A percentile compares a stretch with the other conserved stretches of the same genome.
phyloP scores from a whole-genome alignment of 78 protist species.

The Trichosphaerium sp. region DNA sequence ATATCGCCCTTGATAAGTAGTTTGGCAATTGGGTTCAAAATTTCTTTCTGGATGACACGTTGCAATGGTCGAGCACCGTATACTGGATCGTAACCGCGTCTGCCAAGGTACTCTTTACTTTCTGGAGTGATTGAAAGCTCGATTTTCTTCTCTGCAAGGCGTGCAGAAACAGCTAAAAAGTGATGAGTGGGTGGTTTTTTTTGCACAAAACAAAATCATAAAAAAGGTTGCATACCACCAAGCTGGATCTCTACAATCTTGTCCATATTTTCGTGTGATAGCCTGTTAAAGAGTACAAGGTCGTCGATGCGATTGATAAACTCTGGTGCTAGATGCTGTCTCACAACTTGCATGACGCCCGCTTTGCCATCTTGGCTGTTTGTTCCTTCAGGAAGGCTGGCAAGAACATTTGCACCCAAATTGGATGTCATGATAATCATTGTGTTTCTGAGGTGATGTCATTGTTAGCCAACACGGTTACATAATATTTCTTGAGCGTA shows the following conservation, averaged over 20 bases:
- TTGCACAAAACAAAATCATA: no score
- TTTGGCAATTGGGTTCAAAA: slow-evolving; percentile 23
- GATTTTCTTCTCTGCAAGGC: slow-evolving; percentile 10
- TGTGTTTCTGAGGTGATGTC: slow-evolving; percentile 26
- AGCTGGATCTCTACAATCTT: slow-evolving; percentile 16
- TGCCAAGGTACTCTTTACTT: slow-evolving; percentile 1
- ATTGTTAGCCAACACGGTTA: no score
- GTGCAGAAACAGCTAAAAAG: no score
- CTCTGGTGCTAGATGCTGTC: slow-evolving; percentile 39
- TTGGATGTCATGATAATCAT: slow-evolving; percentile 46
- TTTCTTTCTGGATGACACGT: slow-evolving; percentile 13
- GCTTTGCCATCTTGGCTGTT: not conserved
- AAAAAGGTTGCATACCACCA: not conserved
- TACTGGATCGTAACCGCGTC: slow-evolving; percentile 33
- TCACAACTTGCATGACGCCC: slow-evolving; percentile 20
- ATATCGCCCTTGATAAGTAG: slow-evolving; percentile 7
- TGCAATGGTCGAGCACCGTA: slow-evolving; percentile 67
- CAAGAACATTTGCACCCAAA: slow-evolving; percentile 27
- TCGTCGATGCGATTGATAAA: slow-evolving; percentile 66
- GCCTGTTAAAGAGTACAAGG: slow-evolving; percentile 43
- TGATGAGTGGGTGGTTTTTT: no score
- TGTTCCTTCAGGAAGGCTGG: slow-evolving; percentile 6
- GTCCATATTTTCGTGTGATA: slow-evolving; percentile 4
- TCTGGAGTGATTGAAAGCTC: not conserved
- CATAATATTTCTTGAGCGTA: no score